These are phyloP conservation scores for Kwoniella heveanensis DNA, from an alignment of 768 basidiomycete genomes.

Conservation along the genomic window DNA sequence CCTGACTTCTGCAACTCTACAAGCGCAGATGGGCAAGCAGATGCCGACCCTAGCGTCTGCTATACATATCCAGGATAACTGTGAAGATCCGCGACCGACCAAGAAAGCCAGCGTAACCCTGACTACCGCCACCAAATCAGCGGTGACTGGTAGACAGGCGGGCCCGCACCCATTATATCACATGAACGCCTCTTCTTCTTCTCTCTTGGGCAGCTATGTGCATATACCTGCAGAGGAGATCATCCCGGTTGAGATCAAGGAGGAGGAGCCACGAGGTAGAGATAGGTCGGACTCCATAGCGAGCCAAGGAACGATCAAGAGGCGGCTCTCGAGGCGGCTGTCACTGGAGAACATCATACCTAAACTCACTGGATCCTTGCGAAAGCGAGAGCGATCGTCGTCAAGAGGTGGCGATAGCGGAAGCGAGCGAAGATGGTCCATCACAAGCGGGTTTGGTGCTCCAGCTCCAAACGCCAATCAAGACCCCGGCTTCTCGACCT, in stretches of 20 bases:
- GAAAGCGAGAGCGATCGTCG: conserved; percentile 12
- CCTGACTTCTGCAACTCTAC: conserved; percentile 10
- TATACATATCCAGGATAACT: conserved; percentile 19
- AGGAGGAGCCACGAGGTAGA: not conserved
- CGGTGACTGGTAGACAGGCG: not conserved
- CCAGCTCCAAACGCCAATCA: not conserved
- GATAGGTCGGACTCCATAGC: conserved; percentile 10
- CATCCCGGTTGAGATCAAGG: not conserved
- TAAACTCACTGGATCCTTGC: conserved; percentile 17
- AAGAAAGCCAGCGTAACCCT: not conserved
- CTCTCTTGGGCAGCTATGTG: conserved; percentile 6
- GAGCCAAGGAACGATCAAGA: not conserved
- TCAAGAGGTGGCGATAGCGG: not conserved
- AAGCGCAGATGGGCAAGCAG: conserved; percentile 12
- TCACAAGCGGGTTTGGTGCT: not conserved
- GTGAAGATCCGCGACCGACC: not conserved
- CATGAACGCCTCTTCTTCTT: conserved; percentile 1
- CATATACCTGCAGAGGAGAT: not conserved
- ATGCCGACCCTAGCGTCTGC: conserved; percentile 36
- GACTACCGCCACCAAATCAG: not conserved
- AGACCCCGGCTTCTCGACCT: not conserved
- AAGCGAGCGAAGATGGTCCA: conserved; percentile 20
- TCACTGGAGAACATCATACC: conserved; percentile 21
- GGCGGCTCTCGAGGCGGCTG: conserved; percentile 16
- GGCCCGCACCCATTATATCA: conserved; percentile 9